Percentiles rank a stretch among this genome's conserved stretches.
phyloP scores from a whole-genome alignment of 768 basidiomycete species.

The Tylopilus rubrobrunneus region DNA sequence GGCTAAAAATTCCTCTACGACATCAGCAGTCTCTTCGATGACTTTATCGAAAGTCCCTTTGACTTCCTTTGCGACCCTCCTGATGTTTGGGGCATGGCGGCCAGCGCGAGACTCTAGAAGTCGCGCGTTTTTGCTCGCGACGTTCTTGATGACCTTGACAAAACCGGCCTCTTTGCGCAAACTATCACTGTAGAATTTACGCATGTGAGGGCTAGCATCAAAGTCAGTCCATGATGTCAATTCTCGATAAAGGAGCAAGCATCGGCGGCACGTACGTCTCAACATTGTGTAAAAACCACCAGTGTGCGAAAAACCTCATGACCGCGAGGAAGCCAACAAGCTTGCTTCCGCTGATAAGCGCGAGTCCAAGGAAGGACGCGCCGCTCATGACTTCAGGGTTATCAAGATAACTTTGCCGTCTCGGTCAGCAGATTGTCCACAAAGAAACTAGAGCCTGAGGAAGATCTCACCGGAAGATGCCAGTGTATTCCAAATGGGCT shows the following conservation, averaged over 20 bases:
- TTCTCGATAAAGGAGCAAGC: background rate
- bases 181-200: conserved; percentile 88
- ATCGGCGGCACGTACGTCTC: conserved; percentile 64
- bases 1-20: conserved; percentile 88
- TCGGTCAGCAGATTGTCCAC: background rate
- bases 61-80: conserved; percentile 83
- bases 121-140: conserved; percentile 78
- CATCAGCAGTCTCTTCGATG: conserved; percentile 89
- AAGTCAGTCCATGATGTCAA: background rate
- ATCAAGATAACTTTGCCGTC: conserved; percentile 66
- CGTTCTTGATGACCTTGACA: conserved; percentile 95
- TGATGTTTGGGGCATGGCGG: conserved; percentile 79
- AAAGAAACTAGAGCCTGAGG: background rate
- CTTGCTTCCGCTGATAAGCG: conserved; percentile 88
- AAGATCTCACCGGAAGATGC: conserved; percentile 79
- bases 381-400: conserved; percentile 97
- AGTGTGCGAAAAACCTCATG: conserved; percentile 80
- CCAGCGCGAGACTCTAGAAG: conserved; percentile 73
- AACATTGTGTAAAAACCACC: conserved; percentile 93
- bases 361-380: conserved; percentile 91
- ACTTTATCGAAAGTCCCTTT: conserved; percentile 95
- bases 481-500: conserved; percentile 86
- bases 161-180: conserved; percentile 95
- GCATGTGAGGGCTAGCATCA: conserved; percentile 88
- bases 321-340: conserved; percentile 85